Evolutionary conservation across 495 filamentous ascomycete species (phyloP).

Genomic region (Lophiostoma macrostomum): DNA sequence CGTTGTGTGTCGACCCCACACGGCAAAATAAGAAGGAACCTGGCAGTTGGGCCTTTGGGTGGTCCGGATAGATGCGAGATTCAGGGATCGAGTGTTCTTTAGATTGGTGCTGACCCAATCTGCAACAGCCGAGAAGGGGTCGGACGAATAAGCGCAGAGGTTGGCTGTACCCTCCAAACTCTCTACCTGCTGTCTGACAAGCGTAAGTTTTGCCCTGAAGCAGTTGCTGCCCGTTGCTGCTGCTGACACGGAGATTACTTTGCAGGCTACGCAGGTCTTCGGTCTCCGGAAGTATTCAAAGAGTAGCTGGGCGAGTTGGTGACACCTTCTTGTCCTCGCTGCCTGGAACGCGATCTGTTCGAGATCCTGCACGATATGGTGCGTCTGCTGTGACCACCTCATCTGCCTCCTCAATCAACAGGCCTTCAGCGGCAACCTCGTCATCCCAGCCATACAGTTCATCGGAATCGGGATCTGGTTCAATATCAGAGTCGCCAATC

Average conservation of each 20-base stretch:
- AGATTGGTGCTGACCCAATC: constrained; percentile 15
- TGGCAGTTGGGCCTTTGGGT: constrained; percentile 20
- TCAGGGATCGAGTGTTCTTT: constrained; percentile 12
- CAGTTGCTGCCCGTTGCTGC: too few relatives aligned
- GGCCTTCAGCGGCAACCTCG: constrained; percentile 32
- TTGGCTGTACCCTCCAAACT: too few relatives aligned
- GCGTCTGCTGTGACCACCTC: neutral
- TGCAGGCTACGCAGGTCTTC: neutral
- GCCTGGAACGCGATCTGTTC: constrained; percentile 11
- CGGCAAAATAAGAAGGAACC: constrained; percentile 30
- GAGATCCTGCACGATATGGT: constrained; percentile 30
- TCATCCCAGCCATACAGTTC: constrained; percentile 35
- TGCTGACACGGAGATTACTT: neutral
- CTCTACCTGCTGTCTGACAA: too few relatives aligned
- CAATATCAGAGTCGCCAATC: constrained; percentile 32
- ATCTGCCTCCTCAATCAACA: constrained; percentile 19
- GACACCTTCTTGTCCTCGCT: constrained; percentile 13
- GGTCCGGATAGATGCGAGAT: constrained; percentile 15
- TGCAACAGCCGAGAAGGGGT: constrained; percentile 6
- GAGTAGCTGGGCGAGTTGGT: neutral
- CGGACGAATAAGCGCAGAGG: neutral
- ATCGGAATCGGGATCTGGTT: constrained; percentile 25
- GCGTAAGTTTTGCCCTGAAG: too few relatives aligned
- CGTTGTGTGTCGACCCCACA: constrained; percentile 21
- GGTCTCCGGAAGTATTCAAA: constrained; percentile 4